Base-by-base conservation (phyloP, 2,329 filamentous ascomycete genomes). In the Beauveria rudraprayagi region DNA sequence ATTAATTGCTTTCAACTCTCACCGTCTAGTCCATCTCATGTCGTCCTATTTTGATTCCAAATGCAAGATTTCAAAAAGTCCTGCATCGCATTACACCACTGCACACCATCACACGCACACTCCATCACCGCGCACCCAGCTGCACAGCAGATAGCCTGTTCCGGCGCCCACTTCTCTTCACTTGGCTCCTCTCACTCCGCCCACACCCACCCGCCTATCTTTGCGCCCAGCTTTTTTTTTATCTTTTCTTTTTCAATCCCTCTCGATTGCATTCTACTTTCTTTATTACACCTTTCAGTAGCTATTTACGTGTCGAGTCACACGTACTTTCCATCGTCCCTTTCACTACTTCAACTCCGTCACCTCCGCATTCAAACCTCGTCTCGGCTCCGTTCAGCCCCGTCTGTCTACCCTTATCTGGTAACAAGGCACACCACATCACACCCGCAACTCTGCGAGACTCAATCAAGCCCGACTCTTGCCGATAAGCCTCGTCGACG, bases 101-200 rank as follows among this genome's bases (percentile, higher is more conserved):
- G 26, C 28, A 30, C 54, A n/a, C 28, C 50, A 52, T 22, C 43
- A 56, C 54, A 16, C 9, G 11, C 43, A 26, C 28, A 50, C 26
- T 30, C 48, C n/a, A 11, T 30, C 28, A 34, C 48, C 28, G 28
- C 48, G 28, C 48, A 19, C 47, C 34, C 34, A 16, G 34, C 11
- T 16, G 34, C 34, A 54, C 51, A 44, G 43, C 55, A 57, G 55
- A 57, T 40, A 57, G 30, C 44, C 55, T 26, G 28, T 48, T 40
- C 19, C 22, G 44, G 55, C 19, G 26, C 26, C 34, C 51, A 54
- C 51, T 54, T 54, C n/a, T 14, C 51, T 41, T 44, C 43, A 48
- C 55, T 56, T 37, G 53, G 51, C 30, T 41, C 16, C n/a, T 48
- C 54, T 56, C 55, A 57, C 55, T 57, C 55, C 55, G 55, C 44